phyloP scores from a whole-genome alignment of 2,329 filamentous ascomycete species.

The Talaromyces sp. region DNA sequence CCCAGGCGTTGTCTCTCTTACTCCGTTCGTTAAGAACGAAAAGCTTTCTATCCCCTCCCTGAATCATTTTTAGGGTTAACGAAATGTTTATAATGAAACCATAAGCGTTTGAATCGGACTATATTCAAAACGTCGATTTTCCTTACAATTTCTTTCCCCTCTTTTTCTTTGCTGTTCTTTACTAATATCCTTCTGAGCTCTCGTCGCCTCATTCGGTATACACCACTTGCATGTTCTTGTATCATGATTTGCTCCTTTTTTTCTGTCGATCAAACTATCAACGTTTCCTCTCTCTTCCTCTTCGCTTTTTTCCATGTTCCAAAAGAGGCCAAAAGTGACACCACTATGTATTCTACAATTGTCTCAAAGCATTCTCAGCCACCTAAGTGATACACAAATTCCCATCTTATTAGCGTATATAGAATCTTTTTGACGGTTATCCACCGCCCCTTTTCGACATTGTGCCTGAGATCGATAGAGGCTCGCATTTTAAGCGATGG shows the following conservation, averaged over 20 bases:
- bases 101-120: background rate
- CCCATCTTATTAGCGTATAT: background rate
- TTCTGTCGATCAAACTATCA: background rate
- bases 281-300: background rate
- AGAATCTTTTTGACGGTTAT: no score
- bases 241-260: background rate
- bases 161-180: background rate
- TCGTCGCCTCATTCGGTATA: background rate
- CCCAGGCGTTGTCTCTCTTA: background rate
- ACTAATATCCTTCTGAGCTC: background rate
- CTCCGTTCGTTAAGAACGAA: background rate
- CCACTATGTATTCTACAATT: background rate
- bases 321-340: background rate
- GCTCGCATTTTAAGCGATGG: background rate
- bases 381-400: background rate
- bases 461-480: background rate
- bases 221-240: slow-evolving; percentile 1
- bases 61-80: background rate
- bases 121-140: background rate
- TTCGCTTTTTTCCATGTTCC: no score
- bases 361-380: background rate
- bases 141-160: background rate
- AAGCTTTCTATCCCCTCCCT: background rate
- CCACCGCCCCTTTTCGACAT: no score
- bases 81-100: slow-evolving; percentile 7